Percentiles rank a stretch among this genome's conserved stretches.
Evolutionary conservation across 768 basidiomycete species (phyloP).

Genomic region (Pilatotrama ljubarskyi): DNA sequence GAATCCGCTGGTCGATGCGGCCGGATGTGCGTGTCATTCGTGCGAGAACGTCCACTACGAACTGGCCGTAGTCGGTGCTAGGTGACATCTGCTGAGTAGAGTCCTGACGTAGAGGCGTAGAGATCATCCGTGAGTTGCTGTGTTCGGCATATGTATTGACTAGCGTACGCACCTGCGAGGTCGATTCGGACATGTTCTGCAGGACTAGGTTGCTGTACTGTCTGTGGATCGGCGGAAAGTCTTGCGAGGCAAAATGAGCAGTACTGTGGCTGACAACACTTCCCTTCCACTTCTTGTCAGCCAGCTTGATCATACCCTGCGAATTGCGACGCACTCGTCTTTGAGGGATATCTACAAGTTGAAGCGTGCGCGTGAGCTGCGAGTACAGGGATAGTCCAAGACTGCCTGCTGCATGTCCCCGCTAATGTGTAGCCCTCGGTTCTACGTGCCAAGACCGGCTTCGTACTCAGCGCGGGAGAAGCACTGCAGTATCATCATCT

Average conservation of each 20-base stretch:
- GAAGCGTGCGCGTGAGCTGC: no score
- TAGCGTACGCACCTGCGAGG: background rate
- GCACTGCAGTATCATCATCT: background rate
- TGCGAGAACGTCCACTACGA: conserved; percentile 57
- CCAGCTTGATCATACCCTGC: background rate
- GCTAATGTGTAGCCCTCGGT: background rate
- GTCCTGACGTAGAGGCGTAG: background rate
- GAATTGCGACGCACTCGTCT: background rate
- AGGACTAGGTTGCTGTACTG: background rate
- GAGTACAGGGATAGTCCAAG: no score
- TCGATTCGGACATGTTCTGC: background rate
- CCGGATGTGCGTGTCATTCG: conserved; percentile 48
- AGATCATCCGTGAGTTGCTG: background rate
- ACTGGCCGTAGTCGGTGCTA: conserved; percentile 60
- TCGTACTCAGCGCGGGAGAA: conserved; percentile 3
- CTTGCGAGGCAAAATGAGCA: background rate
- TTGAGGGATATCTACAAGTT: background rate
- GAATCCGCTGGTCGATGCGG: conserved; percentile 57
- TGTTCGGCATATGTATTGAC: no score
- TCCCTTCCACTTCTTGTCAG: background rate
- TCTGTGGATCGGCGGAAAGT: background rate
- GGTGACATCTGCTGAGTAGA: conserved; percentile 5
- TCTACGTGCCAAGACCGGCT: background rate
- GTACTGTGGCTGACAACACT: conserved; percentile 1
- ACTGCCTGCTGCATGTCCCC: background rate